Base-by-base conservation (phyloP, 2,329 filamentous ascomycete species). In the Fusarium xylarioides region DNA sequence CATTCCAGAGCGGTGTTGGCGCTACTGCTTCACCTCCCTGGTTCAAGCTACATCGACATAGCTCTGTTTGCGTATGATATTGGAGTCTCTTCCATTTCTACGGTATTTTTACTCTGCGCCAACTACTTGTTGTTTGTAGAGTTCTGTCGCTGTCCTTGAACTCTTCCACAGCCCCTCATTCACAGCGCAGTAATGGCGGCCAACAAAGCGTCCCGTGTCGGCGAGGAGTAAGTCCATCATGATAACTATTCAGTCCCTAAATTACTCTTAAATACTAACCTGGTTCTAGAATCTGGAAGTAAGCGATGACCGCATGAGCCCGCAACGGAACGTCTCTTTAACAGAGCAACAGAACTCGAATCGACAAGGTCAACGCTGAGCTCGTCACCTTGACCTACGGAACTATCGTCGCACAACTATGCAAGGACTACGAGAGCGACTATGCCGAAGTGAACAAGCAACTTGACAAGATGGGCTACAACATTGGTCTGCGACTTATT, bases 401-500 rank as follows among this genome's bases (percentile, higher is more conserved):
- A 80, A 98, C 96, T 30, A 97, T 99, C 72, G 96, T 99, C 64
- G 93, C 95, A 64, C 95, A 98, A 82, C 87, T 99, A 74, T 98
- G 95, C 86, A 95, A 95, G 82, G 96, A 99, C 85, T 97, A 95
- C 81, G 95, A 98, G 77, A 91, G 90, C 78, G 94, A 98, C 84
- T 99, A 99, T 81, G 87, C 90, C 57, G 95, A 98, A 82, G 95
- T 99, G 81, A 99, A 99, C 85, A 95, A 95, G 82, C 96, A 99
- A 82, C 89, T 99, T 49, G 96, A 99, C 81, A 97, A 95, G 85
- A 99, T 99, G 96, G 96, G 96, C 62, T 98, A 98, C 85, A 98
- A 98, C 79, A 99, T 99, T 74, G 96, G 96, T 34, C 87, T 98
- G 79, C 93, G 96, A 42, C 85, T 99, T 74, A 98, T 99, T 76